phyloP scores from a whole-genome alignment of 2,329 filamentous ascomycete genomes.

The Xylariaceae sp. region DNA sequence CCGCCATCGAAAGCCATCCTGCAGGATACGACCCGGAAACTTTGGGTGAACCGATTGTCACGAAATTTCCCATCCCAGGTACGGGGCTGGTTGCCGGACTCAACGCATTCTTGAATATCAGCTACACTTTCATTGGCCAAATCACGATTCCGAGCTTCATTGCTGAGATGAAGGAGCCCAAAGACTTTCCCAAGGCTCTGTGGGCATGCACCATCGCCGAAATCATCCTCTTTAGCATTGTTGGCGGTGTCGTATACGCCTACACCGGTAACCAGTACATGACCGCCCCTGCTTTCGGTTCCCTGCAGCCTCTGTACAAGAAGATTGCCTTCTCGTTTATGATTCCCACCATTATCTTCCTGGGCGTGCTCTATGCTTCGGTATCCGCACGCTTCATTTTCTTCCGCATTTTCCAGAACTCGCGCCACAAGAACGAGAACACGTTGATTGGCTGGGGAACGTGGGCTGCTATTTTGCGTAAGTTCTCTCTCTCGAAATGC shows the following conservation, averaged over 20 bases:
- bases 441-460: constrained; percentile 76
- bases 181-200: constrained; percentile 88
- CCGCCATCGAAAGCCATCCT: constrained; percentile 72
- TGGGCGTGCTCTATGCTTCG: constrained; percentile 86
- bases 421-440: constrained; percentile 76
- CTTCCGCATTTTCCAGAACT: constrained; percentile 80
- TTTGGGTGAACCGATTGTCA: constrained; percentile 63
- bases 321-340: constrained; percentile 93
- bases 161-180: constrained; percentile 79
- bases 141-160: constrained; percentile 94
- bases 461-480: constrained; percentile 71
- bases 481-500: constrained; percentile 27
- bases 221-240: constrained; percentile 79
- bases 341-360: constrained; percentile 90
- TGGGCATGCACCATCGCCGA: constrained; percentile 89
- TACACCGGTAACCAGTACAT: constrained; percentile 89
- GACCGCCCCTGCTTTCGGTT: constrained; percentile 83
- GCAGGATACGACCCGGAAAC: constrained; percentile 57
- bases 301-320: constrained; percentile 74
- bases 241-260: constrained; percentile 78
- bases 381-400: constrained; percentile 89
- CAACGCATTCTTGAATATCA: constrained; percentile 91
- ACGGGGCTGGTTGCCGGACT: constrained; percentile 81
- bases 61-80: constrained; percentile 62
- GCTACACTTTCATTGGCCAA: constrained; percentile 94